phyloP scores from a whole-genome alignment of 257 asterid species.

The Salvia hispanica region DNA sequence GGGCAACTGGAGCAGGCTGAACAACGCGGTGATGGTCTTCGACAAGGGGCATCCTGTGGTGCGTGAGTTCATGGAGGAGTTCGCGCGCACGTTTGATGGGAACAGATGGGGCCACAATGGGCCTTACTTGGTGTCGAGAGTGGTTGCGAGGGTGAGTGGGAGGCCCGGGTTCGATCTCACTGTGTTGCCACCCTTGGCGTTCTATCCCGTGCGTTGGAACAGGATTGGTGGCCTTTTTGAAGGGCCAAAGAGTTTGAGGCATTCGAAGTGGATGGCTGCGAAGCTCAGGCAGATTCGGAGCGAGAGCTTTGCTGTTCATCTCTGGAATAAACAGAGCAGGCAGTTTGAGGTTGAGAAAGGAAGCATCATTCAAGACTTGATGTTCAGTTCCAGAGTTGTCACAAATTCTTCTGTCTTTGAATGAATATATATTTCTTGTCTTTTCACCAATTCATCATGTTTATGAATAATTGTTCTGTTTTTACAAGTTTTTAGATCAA shows the following conservation, averaged over 20 bases:
- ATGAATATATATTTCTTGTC: neutral
- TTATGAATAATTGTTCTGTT: neutral
- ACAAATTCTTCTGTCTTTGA: slow-evolving; percentile 36
- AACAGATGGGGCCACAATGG: slow-evolving; percentile 94
- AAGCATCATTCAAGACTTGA: slow-evolving; percentile 58
- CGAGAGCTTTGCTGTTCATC: slow-evolving; percentile 64
- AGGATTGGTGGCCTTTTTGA: slow-evolving; percentile 54
- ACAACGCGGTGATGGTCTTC: slow-evolving; percentile 81
- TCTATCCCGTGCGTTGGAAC: slow-evolving; percentile 87
- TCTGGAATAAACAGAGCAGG: slow-evolving; percentile 88
- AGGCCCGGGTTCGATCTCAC: slow-evolving; percentile 59
- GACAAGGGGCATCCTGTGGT: slow-evolving; percentile 73
- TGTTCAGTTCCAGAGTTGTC: slow-evolving; percentile 48
- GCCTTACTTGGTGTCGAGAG: slow-evolving; percentile 84
- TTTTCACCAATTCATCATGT: neutral
- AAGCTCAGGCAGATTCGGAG: slow-evolving; percentile 55
- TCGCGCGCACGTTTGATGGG: slow-evolving; percentile 78
- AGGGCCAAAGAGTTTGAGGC: slow-evolving; percentile 50
- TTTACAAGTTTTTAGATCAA: slow-evolving; percentile 9
- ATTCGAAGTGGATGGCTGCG: slow-evolving; percentile 52
- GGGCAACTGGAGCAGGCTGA: slow-evolving; percentile 74
- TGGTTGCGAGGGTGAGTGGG: slow-evolving; percentile 57
- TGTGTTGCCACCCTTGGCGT: slow-evolving; percentile 64
- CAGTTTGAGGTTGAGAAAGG: slow-evolving; percentile 57
- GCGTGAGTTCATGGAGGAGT: slow-evolving; percentile 70